These are phyloP conservation scores for Cucurbita pepo DNA, from an alignment of 306 rosid genomes.

Conservation along the genomic window DNA sequence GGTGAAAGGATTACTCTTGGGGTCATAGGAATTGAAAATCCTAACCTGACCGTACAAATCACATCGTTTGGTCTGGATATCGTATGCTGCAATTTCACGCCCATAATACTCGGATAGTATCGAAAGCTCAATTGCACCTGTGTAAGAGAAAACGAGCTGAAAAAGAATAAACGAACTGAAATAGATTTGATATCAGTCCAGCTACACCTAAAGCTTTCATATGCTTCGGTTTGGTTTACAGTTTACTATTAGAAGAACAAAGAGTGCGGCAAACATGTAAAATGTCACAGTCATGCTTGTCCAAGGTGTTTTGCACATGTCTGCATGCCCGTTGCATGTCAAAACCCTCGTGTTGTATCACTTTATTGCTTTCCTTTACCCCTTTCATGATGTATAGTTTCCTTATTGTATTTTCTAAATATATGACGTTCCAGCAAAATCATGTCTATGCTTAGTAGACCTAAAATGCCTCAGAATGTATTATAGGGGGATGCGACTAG, in stretches of 20 bases:
- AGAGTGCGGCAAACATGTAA: not conserved
- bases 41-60: constrained; percentile 96
- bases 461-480: no score
- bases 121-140: constrained; percentile 95
- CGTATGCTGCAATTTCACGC: constrained; percentile 90
- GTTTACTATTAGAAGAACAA: not conserved
- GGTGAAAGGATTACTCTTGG: constrained; percentile 2
- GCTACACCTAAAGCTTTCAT: not conserved
- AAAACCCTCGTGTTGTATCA: no score
- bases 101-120: constrained; percentile 76
- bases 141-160: constrained; percentile 4
- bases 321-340: no score
- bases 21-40: not conserved
- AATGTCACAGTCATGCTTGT: not conserved
- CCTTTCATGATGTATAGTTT: no score
- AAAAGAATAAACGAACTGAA: constrained; percentile 6
- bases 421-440: no score
- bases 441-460: no score
- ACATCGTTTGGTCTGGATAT: constrained; percentile 82
- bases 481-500: no score
- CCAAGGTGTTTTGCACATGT: no score
- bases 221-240: not conserved
- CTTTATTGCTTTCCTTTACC: no score
- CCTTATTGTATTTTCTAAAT: no score
- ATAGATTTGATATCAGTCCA: not conserved